Evolutionary conservation across 2,329 filamentous ascomycete genomes (phyloP).

Genomic region (Coniochaeta ligniaria): DNA sequence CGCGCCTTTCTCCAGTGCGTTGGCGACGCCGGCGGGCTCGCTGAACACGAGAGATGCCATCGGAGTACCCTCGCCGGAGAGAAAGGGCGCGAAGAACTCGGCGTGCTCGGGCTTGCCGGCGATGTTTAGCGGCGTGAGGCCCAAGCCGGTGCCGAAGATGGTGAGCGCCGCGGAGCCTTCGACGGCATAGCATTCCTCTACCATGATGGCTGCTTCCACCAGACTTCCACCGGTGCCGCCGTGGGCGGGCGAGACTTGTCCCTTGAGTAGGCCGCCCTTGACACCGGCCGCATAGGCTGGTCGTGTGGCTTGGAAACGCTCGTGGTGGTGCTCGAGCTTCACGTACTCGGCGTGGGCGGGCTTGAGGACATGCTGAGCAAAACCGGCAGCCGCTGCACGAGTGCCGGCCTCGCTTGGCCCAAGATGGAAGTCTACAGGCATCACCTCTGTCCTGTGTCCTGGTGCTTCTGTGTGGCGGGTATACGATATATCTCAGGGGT

Average conservation of each 20-base stretch:
- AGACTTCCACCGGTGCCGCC: slow-evolving; percentile 38
- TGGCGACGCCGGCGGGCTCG: slow-evolving; percentile 44
- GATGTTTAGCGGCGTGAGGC: slow-evolving; percentile 42
- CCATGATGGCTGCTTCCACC: slow-evolving; percentile 39
- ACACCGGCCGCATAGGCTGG: slow-evolving; percentile 38
- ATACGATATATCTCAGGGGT: background rate
- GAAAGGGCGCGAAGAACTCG: slow-evolving; percentile 39
- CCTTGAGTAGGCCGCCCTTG: slow-evolving; percentile 36
- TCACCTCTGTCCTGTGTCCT: slow-evolving; percentile 1
- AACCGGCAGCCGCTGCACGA: slow-evolving; percentile 12
- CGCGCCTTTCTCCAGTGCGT: slow-evolving; percentile 41
- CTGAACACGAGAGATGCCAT: slow-evolving; percentile 44
- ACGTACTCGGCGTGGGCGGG: slow-evolving; percentile 14
- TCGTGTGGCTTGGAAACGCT: slow-evolving; percentile 38
- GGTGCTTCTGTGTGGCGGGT: background rate
- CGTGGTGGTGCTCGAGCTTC: slow-evolving; percentile 8
- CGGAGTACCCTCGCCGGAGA: slow-evolving; percentile 33
- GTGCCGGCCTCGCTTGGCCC: slow-evolving; percentile 10
- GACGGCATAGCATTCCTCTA: slow-evolving; percentile 45
- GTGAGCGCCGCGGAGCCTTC: slow-evolving; percentile 42
- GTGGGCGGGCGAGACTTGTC: slow-evolving; percentile 33
- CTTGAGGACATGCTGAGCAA: slow-evolving; percentile 15
- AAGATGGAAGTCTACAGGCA: slow-evolving; percentile 18
- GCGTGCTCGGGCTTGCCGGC: slow-evolving; percentile 30
- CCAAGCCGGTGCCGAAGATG: slow-evolving; percentile 43